Evolutionary conservation across 2,329 filamentous ascomycete genomes (phyloP).

Genomic region (Aspergillus spinulosporus): DNA sequence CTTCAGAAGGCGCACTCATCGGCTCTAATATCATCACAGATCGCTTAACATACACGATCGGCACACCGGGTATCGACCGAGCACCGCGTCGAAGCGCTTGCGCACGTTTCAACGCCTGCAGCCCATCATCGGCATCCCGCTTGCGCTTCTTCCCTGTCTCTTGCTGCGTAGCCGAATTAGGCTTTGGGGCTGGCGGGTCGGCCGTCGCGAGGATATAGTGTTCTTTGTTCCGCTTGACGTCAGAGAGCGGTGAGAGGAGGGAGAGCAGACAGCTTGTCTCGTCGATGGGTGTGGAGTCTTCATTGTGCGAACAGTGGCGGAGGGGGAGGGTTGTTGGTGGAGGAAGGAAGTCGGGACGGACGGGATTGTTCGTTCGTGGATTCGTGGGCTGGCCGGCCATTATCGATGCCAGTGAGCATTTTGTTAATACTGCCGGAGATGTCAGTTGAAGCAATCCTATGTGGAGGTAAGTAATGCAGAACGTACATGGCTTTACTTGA

Average conservation of each 20-base stretch:
- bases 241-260: conserved; percentile 40
- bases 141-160: conserved; percentile 34
- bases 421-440: conserved; percentile 65
- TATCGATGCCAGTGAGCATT: conserved; percentile 53
- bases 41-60: conserved; percentile 53
- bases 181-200: conserved; percentile 35
- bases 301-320: conserved; percentile 50
- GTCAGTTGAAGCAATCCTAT: no score
- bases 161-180: conserved; percentile 13
- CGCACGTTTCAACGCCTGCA: conserved; percentile 33
- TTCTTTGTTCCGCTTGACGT: conserved; percentile 49
- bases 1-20: conserved; percentile 46
- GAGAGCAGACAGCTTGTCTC: conserved; percentile 48
- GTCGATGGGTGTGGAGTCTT: conserved; percentile 44
- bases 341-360: conserved; percentile 46
- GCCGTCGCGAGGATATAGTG: conserved; percentile 50
- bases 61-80: conserved; percentile 49
- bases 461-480: neutral
- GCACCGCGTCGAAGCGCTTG: conserved; percentile 40
- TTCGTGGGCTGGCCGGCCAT: conserved; percentile 42
- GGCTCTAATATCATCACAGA: conserved; percentile 54
- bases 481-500: conserved; percentile 75
- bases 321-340: conserved; percentile 47
- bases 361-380: conserved; percentile 40
- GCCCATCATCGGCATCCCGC: conserved; percentile 35